Evolutionary conservation across 805 yeast genomes (phyloP).

Genomic region (Ogataea henricii): DNA sequence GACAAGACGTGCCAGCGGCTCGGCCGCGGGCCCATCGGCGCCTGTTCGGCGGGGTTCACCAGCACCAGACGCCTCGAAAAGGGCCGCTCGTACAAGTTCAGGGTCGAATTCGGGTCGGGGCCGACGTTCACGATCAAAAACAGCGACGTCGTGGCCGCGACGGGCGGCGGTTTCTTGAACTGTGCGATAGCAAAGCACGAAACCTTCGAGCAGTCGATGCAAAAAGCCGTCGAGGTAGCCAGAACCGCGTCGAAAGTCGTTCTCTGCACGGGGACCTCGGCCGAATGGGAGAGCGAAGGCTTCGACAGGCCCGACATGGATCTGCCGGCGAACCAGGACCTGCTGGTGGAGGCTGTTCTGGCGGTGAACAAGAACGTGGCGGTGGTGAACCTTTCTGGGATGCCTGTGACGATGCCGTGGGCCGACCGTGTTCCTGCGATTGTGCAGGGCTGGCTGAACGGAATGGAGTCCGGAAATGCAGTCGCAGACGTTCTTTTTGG

Average conservation of each 20-base stretch:
- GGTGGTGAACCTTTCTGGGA: conserved; percentile 59
- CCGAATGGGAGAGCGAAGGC: conserved; percentile 64
- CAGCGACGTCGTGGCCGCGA: conserved; percentile 19
- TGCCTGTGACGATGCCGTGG: conserved; percentile 65
- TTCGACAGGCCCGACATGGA: conserved; percentile 53
- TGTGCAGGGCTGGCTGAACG: conserved; percentile 59
- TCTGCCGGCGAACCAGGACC: conserved; percentile 50
- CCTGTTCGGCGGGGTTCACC: conserved; percentile 21
- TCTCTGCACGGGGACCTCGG: conserved; percentile 50
- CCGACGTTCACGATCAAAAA: conserved; percentile 35
- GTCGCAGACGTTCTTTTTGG: conserved; percentile 63
- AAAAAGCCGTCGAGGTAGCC: conserved; percentile 52
- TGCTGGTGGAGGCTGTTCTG: conserved; percentile 46
- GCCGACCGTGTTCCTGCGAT: conserved; percentile 41
- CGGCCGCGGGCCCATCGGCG: conserved; percentile 45
- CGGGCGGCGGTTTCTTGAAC: conserved; percentile 37
- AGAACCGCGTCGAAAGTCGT: conserved; percentile 53
- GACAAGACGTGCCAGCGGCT: conserved; percentile 43
- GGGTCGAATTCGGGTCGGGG: conserved; percentile 44
- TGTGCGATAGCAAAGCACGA: conserved; percentile 23
- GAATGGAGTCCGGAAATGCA: conserved; percentile 58
- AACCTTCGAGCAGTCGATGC: conserved; percentile 36
- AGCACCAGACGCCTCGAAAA: conserved; percentile 31
- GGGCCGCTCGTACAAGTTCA: conserved; percentile 39
- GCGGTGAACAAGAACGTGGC: conserved; percentile 51